Base-by-base conservation (phyloP, 148 eudicot genomes). In the Silene uniflora region DNA sequence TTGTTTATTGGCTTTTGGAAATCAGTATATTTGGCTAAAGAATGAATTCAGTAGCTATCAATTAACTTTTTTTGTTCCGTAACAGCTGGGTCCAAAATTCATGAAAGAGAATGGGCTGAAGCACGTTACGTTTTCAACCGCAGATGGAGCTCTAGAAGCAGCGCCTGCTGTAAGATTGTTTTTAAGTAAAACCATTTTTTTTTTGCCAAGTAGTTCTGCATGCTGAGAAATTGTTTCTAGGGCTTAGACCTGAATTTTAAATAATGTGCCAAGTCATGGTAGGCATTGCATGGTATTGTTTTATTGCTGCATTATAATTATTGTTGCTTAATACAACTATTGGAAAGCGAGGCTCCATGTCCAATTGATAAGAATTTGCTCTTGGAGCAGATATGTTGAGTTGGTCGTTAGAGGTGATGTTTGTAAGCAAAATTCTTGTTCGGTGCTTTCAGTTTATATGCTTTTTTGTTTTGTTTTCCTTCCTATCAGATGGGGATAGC, bases 61-160 rank as follows among this genome's bases (percentile, higher is more conserved):
- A 62, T 23, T 0, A 10, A n/a, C n/a, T 73, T 44, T 77, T 24
- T 70, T 63, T 32, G 9, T 42, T 0, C 44, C 44, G 79, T 24
- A 62, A 75, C 89, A 95, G 99, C 82, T 95, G 81, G 99, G 86
- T 74, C 92, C 97, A 6, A 92, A 95, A 76, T 95, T 95, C 84
- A 77, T 89, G 89, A 83, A 84, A 73, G 97, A 92, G 12, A 91
- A 88, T 74, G 97, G 99, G 72, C 73, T 95, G 80, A 76, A 88
- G 81, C 84, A 92, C 82, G 99, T 87, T 49, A 61, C 83, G 6
- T 95, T 92, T 82, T 92, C 97, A 55, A 89, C 97, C 67, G 97
- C 97, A 69, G 99, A 92, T 88, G 99, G 99, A 76, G 99, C 97
- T 76, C 86, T 95, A 23, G 99, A 95, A 83, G 99, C 99, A 72